A percentile compares a stretch with the other conserved stretches of the same genome.
Evolutionary conservation across 345 rosid genomes (phyloP).

Genomic region (Chamaenerion angustifolium): DNA sequence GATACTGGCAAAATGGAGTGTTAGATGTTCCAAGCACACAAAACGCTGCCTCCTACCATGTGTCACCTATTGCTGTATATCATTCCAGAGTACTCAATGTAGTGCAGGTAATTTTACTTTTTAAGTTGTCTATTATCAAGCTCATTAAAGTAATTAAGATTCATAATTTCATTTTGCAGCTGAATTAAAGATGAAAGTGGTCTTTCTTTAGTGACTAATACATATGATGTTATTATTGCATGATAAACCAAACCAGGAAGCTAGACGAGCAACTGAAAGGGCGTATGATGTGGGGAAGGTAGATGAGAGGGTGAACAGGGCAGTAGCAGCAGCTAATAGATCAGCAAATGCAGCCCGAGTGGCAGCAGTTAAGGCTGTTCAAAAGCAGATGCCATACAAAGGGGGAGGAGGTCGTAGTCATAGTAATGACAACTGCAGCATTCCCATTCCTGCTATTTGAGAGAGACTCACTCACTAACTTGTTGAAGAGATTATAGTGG

Average conservation of each 20-base stretch:
- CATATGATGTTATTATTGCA: background rate
- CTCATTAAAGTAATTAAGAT: background rate
- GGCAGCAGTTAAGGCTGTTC: conserved; percentile 73
- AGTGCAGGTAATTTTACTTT: conserved; percentile 45
- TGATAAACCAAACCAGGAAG: conserved; percentile 57
- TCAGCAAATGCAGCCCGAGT: conserved; percentile 91
- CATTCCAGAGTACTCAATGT: conserved; percentile 83
- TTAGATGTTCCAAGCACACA: conserved; percentile 80
- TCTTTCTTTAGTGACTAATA: background rate
- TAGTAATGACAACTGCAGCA: conserved; percentile 7
- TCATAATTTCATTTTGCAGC: too few species aligned
- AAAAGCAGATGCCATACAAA: conserved; percentile 50
- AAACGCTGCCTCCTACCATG: conserved; percentile 29
- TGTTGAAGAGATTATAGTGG: background rate
- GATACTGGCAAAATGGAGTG: conserved; percentile 88
- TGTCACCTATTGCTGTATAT: conserved; percentile 63
- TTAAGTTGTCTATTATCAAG: too few species aligned
- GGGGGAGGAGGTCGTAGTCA: conserved; percentile 12
- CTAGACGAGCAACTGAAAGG: conserved; percentile 63
- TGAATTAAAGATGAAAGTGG: background rate
- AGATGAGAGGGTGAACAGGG: conserved; percentile 79
- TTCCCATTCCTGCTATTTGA: conserved; percentile 43
- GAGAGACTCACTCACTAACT: conserved; percentile 9
- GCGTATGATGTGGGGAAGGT: conserved; percentile 86
- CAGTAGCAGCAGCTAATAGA: conserved; percentile 73